Evolutionary conservation across 169 alveolate genomes (phyloP).

Genomic region (Amoebophrya sp.): DNA sequence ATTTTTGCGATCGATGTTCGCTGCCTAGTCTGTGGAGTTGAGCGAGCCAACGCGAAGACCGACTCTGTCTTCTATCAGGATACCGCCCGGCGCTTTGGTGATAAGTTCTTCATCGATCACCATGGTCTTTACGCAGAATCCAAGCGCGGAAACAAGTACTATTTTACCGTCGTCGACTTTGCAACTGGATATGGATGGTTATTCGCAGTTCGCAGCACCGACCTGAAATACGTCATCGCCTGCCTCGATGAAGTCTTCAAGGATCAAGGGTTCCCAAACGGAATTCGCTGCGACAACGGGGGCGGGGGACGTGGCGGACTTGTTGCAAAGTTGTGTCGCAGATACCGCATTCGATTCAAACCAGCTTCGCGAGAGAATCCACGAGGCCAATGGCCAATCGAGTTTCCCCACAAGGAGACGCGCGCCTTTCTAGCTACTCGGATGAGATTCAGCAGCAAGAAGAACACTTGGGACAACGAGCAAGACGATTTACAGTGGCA

Average conservation of each 20-base stretch:
- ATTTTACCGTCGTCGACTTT: not conserved
- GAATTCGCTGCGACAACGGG: not conserved
- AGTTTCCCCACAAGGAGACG: conserved; percentile 14
- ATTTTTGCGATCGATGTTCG: not conserved
- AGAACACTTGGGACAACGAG: not conserved
- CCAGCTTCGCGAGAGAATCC: not conserved
- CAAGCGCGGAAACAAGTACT: not conserved
- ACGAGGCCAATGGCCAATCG: not conserved
- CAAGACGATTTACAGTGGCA: not conserved
- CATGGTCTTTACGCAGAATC: not conserved
- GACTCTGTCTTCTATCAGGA: not conserved
- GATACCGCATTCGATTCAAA: not conserved
- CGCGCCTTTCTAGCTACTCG: not conserved
- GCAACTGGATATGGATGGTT: not conserved
- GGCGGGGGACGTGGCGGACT: not conserved
- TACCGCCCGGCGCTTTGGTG: not conserved
- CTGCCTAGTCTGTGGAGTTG: not conserved
- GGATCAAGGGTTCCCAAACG: not conserved
- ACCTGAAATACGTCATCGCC: not conserved
- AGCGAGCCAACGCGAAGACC: not conserved
- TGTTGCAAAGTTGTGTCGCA: not conserved
- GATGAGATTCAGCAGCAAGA: not conserved
- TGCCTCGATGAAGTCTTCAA: not conserved
- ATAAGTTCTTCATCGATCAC: not conserved
- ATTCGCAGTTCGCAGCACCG: not conserved